Base-by-base conservation (phyloP, 1,139 yeast genomes). In the Pichia sp. region DNA sequence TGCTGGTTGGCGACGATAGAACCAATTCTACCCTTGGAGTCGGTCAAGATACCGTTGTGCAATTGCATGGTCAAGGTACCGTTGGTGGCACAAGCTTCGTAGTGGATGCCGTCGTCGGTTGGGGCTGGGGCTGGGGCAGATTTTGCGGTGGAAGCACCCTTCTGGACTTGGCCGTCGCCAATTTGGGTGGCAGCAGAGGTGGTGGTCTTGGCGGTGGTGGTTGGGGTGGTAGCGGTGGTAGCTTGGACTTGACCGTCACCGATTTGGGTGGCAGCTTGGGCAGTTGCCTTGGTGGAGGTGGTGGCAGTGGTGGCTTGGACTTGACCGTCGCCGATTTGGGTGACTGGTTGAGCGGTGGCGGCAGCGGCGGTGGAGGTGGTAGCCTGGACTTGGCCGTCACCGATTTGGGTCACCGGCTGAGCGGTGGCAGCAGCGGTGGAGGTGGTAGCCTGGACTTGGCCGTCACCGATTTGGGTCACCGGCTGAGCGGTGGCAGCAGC, bases 1-100 rank as follows among this genome's bases (percentile, higher is more conserved):
- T 86, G 93, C 76, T 86, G 81, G 84, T 85, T 85, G 60, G 92
- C 87, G 66, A 86, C 93, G 72, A 86, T 85, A 57, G 90, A 82
- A 68, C 93, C 93, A 62, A 86, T 75, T 81, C 93, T 84, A 58
- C 89, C 89, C 57, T 73, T 63, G 53, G 79, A 68, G 68, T 86
- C 93, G 47, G 76, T 79, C 71, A 86, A 77, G 59, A 82, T 66
- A 64, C 82, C 74, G 51, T 68, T 77, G 51, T 75, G 69, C 67
- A 86, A 79, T 40, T 75, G 72, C 78, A 86, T 74, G 53, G 82
- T 68, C 67, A 85, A 77, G 54, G 87, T 75, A 64, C 77, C 75
- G 49, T 69, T 68, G 58, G 78, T 69, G 57, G 71, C 68, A 71
- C 92, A 85, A 43, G 89, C 73, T 53, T 71, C 72, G 46, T 72